Evolutionary conservation across 257 asterid species (phyloP).

Genomic region (Solanum pennellii): DNA sequence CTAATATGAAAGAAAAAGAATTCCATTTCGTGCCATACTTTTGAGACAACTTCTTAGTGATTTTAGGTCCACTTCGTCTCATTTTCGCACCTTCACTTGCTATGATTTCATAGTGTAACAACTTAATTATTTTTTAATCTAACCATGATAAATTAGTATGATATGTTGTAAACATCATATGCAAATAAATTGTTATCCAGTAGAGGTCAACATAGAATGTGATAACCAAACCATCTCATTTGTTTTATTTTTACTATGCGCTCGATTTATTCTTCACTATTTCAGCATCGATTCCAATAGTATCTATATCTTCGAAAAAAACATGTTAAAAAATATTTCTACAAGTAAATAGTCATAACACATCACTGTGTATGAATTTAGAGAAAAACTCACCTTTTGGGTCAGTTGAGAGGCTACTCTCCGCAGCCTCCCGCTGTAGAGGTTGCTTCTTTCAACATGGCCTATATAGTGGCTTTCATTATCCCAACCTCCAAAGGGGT

Average conservation of each 20-base stretch:
- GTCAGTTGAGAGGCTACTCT: no score
- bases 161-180: neutral
- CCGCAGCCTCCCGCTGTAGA: no score
- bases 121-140: neutral
- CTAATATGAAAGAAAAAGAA: neutral
- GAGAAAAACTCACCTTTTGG: no score
- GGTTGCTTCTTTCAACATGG: no score
- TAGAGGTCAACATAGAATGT: neutral
- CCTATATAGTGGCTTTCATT: no score
- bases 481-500: no score
- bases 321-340: no score
- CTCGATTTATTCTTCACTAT: neutral
- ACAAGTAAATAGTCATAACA: neutral
- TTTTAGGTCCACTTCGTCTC: neutral
- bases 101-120: neutral
- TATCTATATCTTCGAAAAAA: no score
- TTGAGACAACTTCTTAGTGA: neutral
- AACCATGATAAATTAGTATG: neutral
- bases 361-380: neutral
- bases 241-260: neutral
- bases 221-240: neutral
- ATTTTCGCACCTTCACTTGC: neutral
- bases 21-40: neutral
- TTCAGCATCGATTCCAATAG: neutral
- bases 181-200: neutral